Base-by-base conservation (phyloP, 805 yeast species). In the Grigorovia transvaalensis region DNA sequence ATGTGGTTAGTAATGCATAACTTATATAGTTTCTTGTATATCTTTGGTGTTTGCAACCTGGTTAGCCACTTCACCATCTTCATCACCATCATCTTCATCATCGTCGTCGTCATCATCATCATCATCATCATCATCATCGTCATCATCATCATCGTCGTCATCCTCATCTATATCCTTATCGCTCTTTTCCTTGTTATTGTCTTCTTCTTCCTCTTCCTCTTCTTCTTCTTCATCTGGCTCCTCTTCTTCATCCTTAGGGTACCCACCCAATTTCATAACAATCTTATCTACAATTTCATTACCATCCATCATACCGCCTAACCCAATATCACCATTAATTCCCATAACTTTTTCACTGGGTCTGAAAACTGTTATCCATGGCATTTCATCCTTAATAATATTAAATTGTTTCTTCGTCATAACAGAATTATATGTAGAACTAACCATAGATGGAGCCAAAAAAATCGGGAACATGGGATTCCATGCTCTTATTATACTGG, bases 241-340 rank as follows among this genome's bases (percentile, higher is more conserved):
- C 11, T 69, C 78, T 23, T 72, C 76, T 12, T 74, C 79, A 38
- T 71, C 76, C 50, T 76, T 77, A 19, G 82, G 82, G 76, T 78
- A 70, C 55, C 81, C 75, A 54, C 82, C 79, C 56, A 88, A 70
- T 62, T 83, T 84, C 67, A 81, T 74, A 13, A 85, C 93, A 50
- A 88, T 75, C 62, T 81, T 80, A 63, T 89, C 95, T 20, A 88
- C 96, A 59, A 91, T 84, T 64, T 90, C 97, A 66, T 88, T 85
- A 82, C 93, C 88, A 60, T 91, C 97, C 83, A 90, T 85, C 98
- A 91, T 91, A 50, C 98, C 98, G 47, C 98, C 98, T 89, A 91
- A 84, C 11, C 97, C 98, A 53, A 91, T 89, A 58, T 90, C 98
- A 56, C 98, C 98, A 70, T 91, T 88, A 46, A 88, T 78, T 52